A percentile compares a stretch with the other conserved stretches of the same genome.
Evolutionary conservation across 306 rosid genomes (phyloP).

Genomic region (Trifolium repens): DNA sequence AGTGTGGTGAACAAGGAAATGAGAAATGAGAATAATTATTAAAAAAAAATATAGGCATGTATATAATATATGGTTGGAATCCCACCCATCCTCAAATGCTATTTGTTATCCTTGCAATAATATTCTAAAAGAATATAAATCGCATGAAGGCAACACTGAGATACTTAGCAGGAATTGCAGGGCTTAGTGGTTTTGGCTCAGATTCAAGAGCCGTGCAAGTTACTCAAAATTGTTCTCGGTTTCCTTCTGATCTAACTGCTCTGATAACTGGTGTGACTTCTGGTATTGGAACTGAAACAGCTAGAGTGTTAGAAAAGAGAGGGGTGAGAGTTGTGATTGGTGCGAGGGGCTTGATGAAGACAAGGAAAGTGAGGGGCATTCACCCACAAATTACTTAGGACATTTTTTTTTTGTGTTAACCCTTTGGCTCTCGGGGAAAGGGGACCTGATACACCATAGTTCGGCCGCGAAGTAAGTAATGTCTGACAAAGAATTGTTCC

Average conservation of each 20-base stretch:
- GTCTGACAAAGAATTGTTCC: too few species aligned
- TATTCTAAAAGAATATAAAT: too few species aligned
- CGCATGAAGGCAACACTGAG: too few species aligned
- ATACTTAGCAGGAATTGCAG: slow-evolving; percentile 72
- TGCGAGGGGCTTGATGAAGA: slow-evolving; percentile 77
- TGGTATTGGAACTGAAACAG: slow-evolving; percentile 96
- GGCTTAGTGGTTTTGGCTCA: slow-evolving; percentile 96
- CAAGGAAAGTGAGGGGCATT: slow-evolving; percentile 52
- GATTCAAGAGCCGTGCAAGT: slow-evolving; percentile 91
- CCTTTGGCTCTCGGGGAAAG: too few species aligned
- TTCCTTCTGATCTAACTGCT: slow-evolving; percentile 67
- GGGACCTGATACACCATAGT: too few species aligned
- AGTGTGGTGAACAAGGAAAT: too few species aligned
- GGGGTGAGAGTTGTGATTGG: slow-evolving; percentile 89
- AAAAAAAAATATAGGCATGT: too few species aligned
- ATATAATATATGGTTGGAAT: slow-evolving; percentile 22
- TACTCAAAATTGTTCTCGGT: slow-evolving; percentile 51
- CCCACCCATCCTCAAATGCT: slow-evolving; percentile 28
- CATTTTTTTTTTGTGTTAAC: neutral
- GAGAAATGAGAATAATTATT: too few species aligned
- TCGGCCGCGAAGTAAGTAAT: too few species aligned
- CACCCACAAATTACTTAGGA: slow-evolving; percentile 7
- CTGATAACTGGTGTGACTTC: slow-evolving; percentile 94
- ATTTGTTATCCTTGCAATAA: slow-evolving; percentile 30
- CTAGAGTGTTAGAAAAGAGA: slow-evolving; percentile 85